Evolutionary conservation across 768 basidiomycete genomes (phyloP).

Genomic region (Trametes cingulata): DNA sequence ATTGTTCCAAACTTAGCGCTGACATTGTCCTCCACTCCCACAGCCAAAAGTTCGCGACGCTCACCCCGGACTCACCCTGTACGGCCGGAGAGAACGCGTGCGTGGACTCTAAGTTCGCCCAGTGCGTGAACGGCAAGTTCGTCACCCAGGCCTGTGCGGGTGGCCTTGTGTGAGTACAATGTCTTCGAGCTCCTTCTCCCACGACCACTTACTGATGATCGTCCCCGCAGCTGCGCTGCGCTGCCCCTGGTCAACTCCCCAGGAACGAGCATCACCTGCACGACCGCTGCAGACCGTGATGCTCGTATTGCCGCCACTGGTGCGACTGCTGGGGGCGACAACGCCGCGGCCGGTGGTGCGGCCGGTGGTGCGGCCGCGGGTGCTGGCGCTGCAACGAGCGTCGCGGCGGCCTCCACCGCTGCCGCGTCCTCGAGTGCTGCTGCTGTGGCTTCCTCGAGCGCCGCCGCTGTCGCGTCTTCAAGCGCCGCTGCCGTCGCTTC

Average conservation of each 20-base stretch:
- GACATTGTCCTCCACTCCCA: neutral
- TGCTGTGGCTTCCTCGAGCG: slow-evolving; percentile 2
- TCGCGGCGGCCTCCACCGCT: slow-evolving; percentile 2
- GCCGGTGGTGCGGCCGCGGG: slow-evolving; percentile 6
- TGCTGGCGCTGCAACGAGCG: slow-evolving; percentile 2
- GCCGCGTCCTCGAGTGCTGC: slow-evolving; percentile 4
- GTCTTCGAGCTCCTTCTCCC: neutral
- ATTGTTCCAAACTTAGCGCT: neutral
- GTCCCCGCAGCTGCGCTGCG: slow-evolving; percentile 36
- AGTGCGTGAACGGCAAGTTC: slow-evolving; percentile 51
- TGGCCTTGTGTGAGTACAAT: slow-evolving; percentile 23
- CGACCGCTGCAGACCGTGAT: slow-evolving; percentile 47
- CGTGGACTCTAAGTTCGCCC: slow-evolving; percentile 50
- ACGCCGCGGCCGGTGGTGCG: slow-evolving; percentile 16
- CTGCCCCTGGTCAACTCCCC: slow-evolving; percentile 50
- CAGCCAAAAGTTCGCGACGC: slow-evolving; percentile 45
- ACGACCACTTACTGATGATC: neutral
- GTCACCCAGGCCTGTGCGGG: slow-evolving; percentile 30
- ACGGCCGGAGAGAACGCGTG: slow-evolving; percentile 48
- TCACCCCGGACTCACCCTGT: slow-evolving; percentile 50
- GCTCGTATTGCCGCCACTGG: slow-evolving; percentile 46
- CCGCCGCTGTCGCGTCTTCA: slow-evolving; percentile 13
- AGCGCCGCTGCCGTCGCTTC: neutral
- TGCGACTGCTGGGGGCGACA: slow-evolving; percentile 13
- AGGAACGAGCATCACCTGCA: slow-evolving; percentile 55